Percentiles rank a stretch among this genome's conserved stretches.
Conservation (phyloP, 768 basidiomycete genomes). For the Lentinula lateritia region DNA sequence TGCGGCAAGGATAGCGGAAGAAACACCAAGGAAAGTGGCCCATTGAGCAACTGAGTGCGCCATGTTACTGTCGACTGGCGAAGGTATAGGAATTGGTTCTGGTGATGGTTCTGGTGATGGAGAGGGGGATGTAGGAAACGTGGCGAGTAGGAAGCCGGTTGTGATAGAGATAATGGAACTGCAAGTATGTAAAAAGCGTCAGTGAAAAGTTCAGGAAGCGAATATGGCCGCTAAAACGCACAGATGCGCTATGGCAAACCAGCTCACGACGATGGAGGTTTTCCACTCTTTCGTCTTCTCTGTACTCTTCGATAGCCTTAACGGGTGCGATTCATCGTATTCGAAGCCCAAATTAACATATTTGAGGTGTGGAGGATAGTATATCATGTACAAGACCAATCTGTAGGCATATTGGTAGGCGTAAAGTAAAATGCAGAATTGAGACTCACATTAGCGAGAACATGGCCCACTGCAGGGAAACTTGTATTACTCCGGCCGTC, state of each 20-base stretch:
- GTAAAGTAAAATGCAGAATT: not conserved
- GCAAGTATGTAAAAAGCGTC: constrained; percentile 5
- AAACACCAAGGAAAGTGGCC: constrained; percentile 85
- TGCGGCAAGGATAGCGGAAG: constrained; percentile 70
- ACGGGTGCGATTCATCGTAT: constrained; percentile 34
- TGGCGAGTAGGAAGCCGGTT: constrained; percentile 57
- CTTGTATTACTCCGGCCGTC: constrained; percentile 78
- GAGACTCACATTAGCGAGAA: constrained; percentile 78
- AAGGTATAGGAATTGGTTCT: constrained; percentile 29
- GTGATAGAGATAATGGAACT: constrained; percentile 54
- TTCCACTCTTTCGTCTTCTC: constrained; percentile 68
- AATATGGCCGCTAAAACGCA: constrained; percentile 30
- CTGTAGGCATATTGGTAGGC: constrained; percentile 32
- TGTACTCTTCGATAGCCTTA: constrained; percentile 38
- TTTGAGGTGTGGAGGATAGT: constrained; percentile 85
- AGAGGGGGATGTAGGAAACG: constrained; percentile 30
- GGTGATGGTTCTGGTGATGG: constrained; percentile 26
- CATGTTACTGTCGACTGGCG: constrained; percentile 17
- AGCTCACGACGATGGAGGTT: constrained; percentile 69
- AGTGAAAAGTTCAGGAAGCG: not conserved
- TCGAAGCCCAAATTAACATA: constrained; percentile 44
- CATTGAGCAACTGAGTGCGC: constrained; percentile 32
- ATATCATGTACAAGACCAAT: constrained; percentile 84
- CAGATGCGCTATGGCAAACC: constrained; percentile 71
- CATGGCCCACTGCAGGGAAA: constrained; percentile 76